phyloP scores from a whole-genome alignment of 495 filamentous ascomycete genomes.

The Sordaria brevicollis region DNA sequence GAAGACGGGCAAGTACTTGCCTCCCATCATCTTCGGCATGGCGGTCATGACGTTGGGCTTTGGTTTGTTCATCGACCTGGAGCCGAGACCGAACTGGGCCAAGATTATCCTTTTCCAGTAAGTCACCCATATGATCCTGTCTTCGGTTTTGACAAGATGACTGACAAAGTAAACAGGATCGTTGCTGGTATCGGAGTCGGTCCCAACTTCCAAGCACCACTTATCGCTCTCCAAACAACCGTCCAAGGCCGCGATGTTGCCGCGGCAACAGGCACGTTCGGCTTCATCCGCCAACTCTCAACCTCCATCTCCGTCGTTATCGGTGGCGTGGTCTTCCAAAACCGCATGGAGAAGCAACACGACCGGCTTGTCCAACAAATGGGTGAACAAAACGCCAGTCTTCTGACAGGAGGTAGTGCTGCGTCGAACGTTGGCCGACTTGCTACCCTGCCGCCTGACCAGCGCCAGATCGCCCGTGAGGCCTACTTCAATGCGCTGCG shows the following conservation, averaged over 20 bases:
- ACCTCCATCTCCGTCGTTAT: conserved; percentile 65
- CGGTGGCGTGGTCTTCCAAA: conserved; percentile 73
- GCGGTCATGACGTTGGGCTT: conserved; percentile 50
- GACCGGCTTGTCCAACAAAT: conserved; percentile 25
- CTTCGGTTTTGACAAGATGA: neutral
- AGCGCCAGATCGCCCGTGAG: conserved; percentile 37
- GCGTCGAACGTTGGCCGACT: conserved; percentile 51
- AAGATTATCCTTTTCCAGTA: conserved; percentile 50
- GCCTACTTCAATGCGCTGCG: conserved; percentile 48
- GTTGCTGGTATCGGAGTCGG: conserved; percentile 58
- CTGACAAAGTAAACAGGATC: conserved; percentile 18
- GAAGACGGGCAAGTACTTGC: conserved; percentile 53
- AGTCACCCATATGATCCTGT: neutral
- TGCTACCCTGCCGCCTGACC: conserved; percentile 31
- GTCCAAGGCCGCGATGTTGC: conserved; percentile 62
- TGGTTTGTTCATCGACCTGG: conserved; percentile 54
- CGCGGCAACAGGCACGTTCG: conserved; percentile 65
- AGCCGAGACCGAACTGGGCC: conserved; percentile 37
- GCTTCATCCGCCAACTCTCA: conserved; percentile 63
- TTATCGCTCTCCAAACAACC: conserved; percentile 69
- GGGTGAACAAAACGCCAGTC: conserved; percentile 29
- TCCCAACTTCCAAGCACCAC: conserved; percentile 61
- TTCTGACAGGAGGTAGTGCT: conserved; percentile 41
- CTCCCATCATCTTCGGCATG: conserved; percentile 46
- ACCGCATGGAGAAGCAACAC: conserved; percentile 41